A percentile compares a stretch with the other conserved stretches of the same genome.
phyloP scores from a whole-genome alignment of 202 grass and related monocot species.

The Setaria viridis region DNA sequence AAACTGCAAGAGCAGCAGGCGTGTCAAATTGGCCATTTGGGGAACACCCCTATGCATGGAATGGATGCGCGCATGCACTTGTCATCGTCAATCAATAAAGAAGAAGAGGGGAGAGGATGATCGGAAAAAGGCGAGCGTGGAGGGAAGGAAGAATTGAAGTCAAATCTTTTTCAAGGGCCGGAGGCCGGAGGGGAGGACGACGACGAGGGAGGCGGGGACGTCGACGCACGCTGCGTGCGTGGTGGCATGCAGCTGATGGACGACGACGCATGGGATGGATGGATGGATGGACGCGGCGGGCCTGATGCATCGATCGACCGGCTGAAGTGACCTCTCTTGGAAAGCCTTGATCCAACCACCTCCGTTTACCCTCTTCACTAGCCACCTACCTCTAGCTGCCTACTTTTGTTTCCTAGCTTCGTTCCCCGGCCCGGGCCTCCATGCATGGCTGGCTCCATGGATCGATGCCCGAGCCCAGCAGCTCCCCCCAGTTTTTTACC shows the following conservation, averaged over 20 bases:
- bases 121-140: not conserved
- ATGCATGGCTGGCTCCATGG: not conserved
- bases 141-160: conserved; percentile 43
- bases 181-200: not conserved
- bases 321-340: conserved; percentile 59
- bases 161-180: conserved; percentile 51
- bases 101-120: no score
- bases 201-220: not conserved
- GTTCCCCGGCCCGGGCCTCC: not conserved
- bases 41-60: conserved; percentile 40
- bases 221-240: conserved; percentile 7
- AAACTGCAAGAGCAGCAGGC: conserved; percentile 30
- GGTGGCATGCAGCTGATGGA: conserved; percentile 1
- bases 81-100: conserved; percentile 51
- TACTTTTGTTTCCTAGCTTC: conserved; percentile 47
- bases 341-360: conserved; percentile 58
- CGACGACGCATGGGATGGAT: not conserved
- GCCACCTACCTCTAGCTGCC: conserved; percentile 36
- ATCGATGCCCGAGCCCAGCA: conserved; percentile 39
- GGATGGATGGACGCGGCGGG: conserved; percentile 36
- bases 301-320: not conserved
- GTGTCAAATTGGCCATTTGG: conserved; percentile 38
- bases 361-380: conserved; percentile 50
- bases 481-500: not conserved
- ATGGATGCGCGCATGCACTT: conserved; percentile 53